Evolutionary conservation across 108 stramenopile species (phyloP).

Genomic region (Pseudonitzschia pungens): DNA sequence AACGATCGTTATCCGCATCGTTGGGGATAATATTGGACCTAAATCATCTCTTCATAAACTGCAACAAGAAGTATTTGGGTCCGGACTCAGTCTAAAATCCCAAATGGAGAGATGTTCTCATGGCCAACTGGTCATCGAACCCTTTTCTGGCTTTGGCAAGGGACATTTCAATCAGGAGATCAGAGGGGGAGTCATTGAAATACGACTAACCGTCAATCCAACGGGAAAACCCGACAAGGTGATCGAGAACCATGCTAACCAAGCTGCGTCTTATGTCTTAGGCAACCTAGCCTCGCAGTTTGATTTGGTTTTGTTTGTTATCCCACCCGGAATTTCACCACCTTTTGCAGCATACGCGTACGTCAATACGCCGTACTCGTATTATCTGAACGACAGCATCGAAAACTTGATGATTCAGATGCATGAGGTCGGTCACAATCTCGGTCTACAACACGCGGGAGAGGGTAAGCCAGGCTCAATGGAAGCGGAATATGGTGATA

Average conservation of each 20-base stretch:
- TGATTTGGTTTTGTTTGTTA: constrained; percentile 5
- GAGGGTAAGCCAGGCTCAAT: neutral
- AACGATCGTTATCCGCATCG: neutral
- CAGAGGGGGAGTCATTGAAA: neutral
- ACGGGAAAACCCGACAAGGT: neutral
- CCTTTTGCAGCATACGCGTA: constrained; percentile 11
- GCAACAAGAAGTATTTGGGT: neutral
- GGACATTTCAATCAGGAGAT: neutral
- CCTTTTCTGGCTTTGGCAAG: neutral
- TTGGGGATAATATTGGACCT: neutral
- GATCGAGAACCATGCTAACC: constrained; percentile 8
- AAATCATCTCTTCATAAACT: neutral
- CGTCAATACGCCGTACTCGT: constrained; percentile 2
- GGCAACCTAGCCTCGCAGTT: neutral
- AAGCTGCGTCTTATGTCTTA: neutral
- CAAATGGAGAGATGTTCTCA: constrained; percentile 3
- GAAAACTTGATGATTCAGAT: constrained; percentile 4
- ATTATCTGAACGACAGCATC: neutral
- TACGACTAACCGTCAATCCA: neutral
- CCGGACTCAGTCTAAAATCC: neutral
- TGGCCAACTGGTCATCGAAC: neutral
- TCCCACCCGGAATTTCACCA: constrained; percentile 8
- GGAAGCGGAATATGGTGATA: constrained; percentile 11
- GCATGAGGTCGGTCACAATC: constrained; percentile 21
- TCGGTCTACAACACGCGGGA: constrained; percentile 15